A percentile compares a stretch with the other conserved stretches of the same genome.
Conservation (phyloP, 305 asterid genomes). For the Ilex paraguariensis region DNA sequence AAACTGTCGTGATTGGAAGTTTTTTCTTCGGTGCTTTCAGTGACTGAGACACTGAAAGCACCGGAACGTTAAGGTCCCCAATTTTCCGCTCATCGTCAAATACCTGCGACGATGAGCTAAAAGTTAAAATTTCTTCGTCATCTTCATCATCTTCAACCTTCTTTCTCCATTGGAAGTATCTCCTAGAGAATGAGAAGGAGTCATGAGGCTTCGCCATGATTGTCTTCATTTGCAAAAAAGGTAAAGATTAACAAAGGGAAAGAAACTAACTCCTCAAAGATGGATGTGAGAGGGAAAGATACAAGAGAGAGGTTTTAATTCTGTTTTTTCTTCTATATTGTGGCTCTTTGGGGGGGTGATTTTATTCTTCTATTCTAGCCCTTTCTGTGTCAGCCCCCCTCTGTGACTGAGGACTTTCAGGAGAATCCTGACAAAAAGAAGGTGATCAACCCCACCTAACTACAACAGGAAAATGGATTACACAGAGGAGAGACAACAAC, state of each 20-base stretch:
- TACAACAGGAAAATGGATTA: conserved; percentile 22
- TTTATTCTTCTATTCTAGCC: conserved; percentile 14
- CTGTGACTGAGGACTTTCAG: conserved; percentile 19
- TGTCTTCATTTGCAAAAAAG: conserved; percentile 45
- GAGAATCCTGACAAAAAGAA: conserved; percentile 47
- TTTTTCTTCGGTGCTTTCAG: conserved; percentile 32
- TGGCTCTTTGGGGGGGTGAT: conserved; percentile 9
- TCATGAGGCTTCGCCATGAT: conserved; percentile 74
- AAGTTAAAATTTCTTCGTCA: conserved; percentile 29
- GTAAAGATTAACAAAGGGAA: conserved; percentile 8
- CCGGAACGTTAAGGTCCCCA: conserved; percentile 22
- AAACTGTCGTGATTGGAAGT: conserved; percentile 33
- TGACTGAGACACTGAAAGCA: conserved; percentile 20
- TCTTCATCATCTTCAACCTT: conserved; percentile 40
- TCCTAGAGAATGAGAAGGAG: conserved; percentile 71
- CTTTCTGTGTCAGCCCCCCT: conserved; percentile 15
- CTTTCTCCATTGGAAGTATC: conserved; percentile 61
- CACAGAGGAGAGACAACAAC: conserved; percentile 16
- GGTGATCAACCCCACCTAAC: conserved; percentile 70
- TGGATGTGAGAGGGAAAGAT: neutral
- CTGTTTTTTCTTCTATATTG: neutral
- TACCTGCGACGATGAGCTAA: conserved; percentile 23
- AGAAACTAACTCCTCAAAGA: neutral
- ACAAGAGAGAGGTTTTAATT: conserved; percentile 9
- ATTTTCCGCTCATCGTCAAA: conserved; percentile 19